Conservation (phyloP, 2,329 filamentous ascomycete genomes). For the Phaeosphaeria sp. region DNA sequence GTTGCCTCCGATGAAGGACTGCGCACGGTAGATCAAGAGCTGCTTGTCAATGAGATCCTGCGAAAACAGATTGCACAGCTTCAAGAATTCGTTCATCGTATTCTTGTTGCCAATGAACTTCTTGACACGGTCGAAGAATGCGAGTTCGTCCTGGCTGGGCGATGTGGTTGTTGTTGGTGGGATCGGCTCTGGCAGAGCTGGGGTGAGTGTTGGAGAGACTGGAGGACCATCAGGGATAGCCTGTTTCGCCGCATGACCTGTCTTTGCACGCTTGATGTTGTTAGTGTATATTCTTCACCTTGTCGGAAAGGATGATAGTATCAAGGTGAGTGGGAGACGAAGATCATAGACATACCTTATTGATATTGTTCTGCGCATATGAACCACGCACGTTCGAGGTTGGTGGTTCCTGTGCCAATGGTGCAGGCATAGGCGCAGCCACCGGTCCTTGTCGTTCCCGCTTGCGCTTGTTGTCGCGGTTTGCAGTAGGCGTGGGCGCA, state of each 20-base stretch:
- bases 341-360: conserved; percentile 24
- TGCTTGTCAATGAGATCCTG: conserved; percentile 90
- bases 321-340: too few species aligned
- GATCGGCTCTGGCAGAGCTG: conserved; percentile 85
- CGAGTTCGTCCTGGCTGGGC: conserved; percentile 84
- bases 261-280: conserved; percentile 71
- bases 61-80: conserved; percentile 94
- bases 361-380: conserved; percentile 37
- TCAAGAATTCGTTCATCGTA: conserved; percentile 93
- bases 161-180: conserved; percentile 75
- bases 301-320: too few species aligned
- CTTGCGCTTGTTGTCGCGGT: conserved; percentile 87
- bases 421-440: conserved; percentile 41
- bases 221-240: conserved; percentile 64
- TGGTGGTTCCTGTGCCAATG: conserved; percentile 41
- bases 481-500: conserved; percentile 80
- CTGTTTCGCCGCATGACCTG: conserved; percentile 67
- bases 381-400: conserved; percentile 40
- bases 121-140: conserved; percentile 95
- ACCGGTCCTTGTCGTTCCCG: conserved; percentile 68
- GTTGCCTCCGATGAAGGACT: conserved; percentile 85
- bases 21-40: conserved; percentile 81
- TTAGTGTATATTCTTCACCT: too few species aligned
- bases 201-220: conserved; percentile 86
- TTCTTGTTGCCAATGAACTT: conserved; percentile 94